A percentile compares a stretch with the other conserved stretches of the same genome.
Evolutionary conservation across 495 filamentous ascomycete genomes (phyloP).

Genomic region (Penicillium paradoxum): DNA sequence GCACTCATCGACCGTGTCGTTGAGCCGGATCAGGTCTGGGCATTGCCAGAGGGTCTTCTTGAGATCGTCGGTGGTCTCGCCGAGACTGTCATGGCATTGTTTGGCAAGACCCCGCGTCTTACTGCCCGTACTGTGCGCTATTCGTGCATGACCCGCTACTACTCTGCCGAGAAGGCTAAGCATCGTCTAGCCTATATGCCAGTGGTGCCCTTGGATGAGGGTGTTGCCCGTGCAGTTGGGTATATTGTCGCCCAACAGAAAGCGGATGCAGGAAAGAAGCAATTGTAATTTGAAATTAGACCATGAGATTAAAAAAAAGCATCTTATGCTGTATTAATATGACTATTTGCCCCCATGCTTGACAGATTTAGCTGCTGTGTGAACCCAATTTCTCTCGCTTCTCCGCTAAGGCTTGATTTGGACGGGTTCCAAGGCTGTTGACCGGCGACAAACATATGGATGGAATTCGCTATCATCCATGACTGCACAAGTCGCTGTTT

Average conservation of each 20-base stretch:
- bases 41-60: conserved; percentile 59
- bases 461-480: no score
- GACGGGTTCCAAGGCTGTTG: not conserved
- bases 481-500: no score
- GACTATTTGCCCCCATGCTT: not conserved
- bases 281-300: conserved; percentile 20
- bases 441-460: no score
- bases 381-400: no score
- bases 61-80: conserved; percentile 60
- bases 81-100: conserved; percentile 61
- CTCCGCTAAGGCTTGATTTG: not conserved
- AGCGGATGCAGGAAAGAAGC: conserved; percentile 40
- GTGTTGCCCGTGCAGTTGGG: conserved; percentile 62
- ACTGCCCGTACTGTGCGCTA: conserved; percentile 70
- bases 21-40: conserved; percentile 64
- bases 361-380: not conserved
- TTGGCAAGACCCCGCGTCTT: conserved; percentile 71
- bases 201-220: conserved; percentile 69
- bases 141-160: conserved; percentile 78
- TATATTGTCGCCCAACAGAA: conserved; percentile 54
- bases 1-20: conserved; percentile 58
- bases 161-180: conserved; percentile 80
- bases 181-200: conserved; percentile 69
- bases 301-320: conserved; percentile 10
- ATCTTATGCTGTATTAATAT: conserved; percentile 25